A percentile compares a stretch with the other conserved stretches of the same genome.
These are phyloP conservation scores for Fusarium globosum DNA, from an alignment of 2,329 filamentous ascomycete species.

Conservation along the genomic window DNA sequence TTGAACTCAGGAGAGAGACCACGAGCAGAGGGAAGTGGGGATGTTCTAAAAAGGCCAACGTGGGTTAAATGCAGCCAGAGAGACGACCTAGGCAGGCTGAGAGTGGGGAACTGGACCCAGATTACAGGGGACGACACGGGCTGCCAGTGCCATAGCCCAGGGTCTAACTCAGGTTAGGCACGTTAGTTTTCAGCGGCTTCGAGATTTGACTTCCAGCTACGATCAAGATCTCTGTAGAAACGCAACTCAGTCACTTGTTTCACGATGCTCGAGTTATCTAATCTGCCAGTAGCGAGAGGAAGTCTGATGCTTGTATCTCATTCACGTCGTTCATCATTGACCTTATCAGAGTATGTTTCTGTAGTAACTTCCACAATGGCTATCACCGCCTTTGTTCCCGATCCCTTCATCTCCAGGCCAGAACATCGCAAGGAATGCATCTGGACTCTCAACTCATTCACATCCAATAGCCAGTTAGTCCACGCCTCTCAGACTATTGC, in stretches of 20 bases:
- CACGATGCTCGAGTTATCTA: neutral
- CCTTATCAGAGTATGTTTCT: neutral
- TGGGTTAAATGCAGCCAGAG: constrained; percentile 42
- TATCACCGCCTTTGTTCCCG: neutral
- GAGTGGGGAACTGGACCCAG: constrained; percentile 23
- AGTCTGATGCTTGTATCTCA: neutral
- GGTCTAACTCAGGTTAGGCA: constrained; percentile 2
- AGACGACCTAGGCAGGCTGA: constrained; percentile 23
- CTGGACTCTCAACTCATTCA: neutral
- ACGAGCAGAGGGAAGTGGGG: constrained; percentile 33
- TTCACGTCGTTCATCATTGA: neutral
- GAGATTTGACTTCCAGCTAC: constrained; percentile 3
- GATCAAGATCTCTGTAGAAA: constrained; percentile 29
- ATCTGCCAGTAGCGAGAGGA: constrained; percentile 1
- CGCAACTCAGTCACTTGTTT: neutral
- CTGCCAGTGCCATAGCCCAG: constrained; percentile 12
- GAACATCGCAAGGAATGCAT: neutral
- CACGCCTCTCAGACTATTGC: constrained; percentile 13
- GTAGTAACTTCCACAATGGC: neutral
- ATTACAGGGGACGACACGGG: constrained; percentile 16
- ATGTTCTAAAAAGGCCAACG: constrained; percentile 45
- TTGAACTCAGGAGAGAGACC: constrained; percentile 41
- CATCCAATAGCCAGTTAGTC: neutral
- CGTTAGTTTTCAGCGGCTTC: constrained; percentile 6
- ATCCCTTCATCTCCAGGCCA: neutral